Conservation (phyloP, 108 stramenopile species). For the Aureococcus anophagefferens region DNA sequence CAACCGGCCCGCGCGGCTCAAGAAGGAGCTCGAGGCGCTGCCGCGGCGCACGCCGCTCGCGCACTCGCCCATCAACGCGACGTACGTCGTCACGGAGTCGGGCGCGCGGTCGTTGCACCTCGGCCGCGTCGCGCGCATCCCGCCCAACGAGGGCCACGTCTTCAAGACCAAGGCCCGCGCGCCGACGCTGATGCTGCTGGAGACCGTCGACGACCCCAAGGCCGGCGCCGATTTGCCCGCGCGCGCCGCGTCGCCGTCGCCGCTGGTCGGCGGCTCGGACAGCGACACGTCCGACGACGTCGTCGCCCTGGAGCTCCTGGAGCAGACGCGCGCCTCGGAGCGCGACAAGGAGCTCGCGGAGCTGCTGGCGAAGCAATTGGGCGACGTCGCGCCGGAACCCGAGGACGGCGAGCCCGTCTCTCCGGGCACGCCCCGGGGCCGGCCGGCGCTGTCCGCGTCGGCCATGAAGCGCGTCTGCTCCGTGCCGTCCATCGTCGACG, state of each 20-base stretch:
- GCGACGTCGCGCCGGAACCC: no score
- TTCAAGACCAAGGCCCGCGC: conserved; percentile 45
- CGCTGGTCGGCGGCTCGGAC: background rate
- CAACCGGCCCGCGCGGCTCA: background rate
- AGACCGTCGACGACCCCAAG: conserved; percentile 29
- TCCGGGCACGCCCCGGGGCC: background rate
- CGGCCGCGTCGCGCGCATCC: conserved; percentile 19
- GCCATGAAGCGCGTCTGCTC: background rate
- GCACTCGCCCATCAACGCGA: background rate
- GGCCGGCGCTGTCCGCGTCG: background rate
- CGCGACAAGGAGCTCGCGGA: no score
- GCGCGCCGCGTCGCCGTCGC: no score
- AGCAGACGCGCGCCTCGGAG: no score
- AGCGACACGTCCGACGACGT: background rate
- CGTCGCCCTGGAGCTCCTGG: background rate
- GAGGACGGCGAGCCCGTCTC: no score
- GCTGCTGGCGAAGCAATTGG: no score
- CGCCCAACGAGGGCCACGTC: conserved; percentile 24
- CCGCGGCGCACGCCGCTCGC: background rate
- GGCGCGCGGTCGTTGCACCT: background rate
- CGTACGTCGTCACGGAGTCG: background rate
- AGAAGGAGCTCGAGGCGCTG: background rate
- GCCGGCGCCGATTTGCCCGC: conserved; percentile 1
- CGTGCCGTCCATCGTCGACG: background rate
- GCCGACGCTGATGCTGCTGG: conserved; percentile 30